Evolutionary conservation across 768 basidiomycete genomes (phyloP), one percentile per base, ranked within the genome.

Genomic region (Boletus sp.): DNA sequence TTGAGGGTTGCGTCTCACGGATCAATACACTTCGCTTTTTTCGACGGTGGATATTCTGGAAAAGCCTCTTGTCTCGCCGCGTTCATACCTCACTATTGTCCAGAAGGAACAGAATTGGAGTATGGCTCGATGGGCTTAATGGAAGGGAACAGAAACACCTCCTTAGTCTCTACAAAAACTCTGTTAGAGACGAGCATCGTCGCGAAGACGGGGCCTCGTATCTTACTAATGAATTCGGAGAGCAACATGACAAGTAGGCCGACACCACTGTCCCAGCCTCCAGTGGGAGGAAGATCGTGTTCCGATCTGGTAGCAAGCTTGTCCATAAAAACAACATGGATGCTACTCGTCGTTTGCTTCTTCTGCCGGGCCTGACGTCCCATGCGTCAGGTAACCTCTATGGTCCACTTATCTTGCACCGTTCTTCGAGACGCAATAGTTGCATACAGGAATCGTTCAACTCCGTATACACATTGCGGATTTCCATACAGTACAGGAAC

Each of bases 381-480:
- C 15, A 46, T 14, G 33, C 33, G 10, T 55, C 39, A 55, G 41
- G 36, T 30, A 12, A 33, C 10, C 9, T 29, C 28, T n/a, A 30
- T 29, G 32, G 12, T 33, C 18, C 14, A 24, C 28, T 6, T 28
- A 12, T 3, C 15, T 5, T 8, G 5, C 45, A 35, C 59, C 74
- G 42, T 73, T 98, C 97, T 74, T 96, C 93, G 75, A 99, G 98
- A 61, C 97, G 86, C 67, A 92, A 77, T 35, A 94, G 82, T 75
- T 99, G 97, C 73, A 94, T 92, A 70, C 95, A 96, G 1, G 94
- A 96, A 76, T 99, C 97, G 77, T 99, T 99, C 80, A 99, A 83
- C 80, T 99, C 97, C 42, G 97, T 99, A 72, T 99, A 99, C 28
- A 97, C 96, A 67, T 99, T 98, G 80, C 93, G 95, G 74, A 98